A percentile compares a stretch with the other conserved stretches of the same genome.
Evolutionary conservation across 2,329 filamentous ascomycete species (phyloP).

Genomic region (Beauveria brongniartii): DNA sequence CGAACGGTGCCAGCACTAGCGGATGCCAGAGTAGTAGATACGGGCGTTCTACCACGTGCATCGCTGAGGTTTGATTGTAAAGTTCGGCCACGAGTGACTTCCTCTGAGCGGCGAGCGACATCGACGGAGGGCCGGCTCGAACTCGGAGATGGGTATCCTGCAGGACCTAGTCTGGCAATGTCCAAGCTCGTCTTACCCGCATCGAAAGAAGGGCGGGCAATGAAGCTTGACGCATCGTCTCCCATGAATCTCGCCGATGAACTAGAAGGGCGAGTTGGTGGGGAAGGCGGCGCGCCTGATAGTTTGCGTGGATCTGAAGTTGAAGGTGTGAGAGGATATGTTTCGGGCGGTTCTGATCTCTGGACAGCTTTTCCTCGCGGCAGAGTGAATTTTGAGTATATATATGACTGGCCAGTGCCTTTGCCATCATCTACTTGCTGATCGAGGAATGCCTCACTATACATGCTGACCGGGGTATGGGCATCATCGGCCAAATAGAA

Average conservation of each 20-base stretch:
- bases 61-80: conserved; percentile 32
- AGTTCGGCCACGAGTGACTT: conserved; percentile 38
- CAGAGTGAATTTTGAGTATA: conserved; percentile 76
- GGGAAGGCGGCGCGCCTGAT: conserved; percentile 48
- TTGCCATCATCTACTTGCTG: conserved; percentile 36
- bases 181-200: conserved; percentile 43
- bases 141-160: conserved; percentile 36
- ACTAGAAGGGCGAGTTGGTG: conserved; percentile 52
- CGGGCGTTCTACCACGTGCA: conserved; percentile 34
- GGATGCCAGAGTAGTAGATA: conserved; percentile 38
- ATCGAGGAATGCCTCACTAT: conserved; percentile 59
- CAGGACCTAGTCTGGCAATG: conserved; percentile 28
- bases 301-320: conserved; percentile 40
- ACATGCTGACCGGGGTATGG: conserved; percentile 64
- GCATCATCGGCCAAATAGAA: conserved; percentile 57
- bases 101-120: conserved; percentile 37
- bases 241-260: conserved; percentile 35
- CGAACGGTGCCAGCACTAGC: conserved; percentile 47
- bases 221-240: conserved; percentile 28
- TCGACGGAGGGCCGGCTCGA: conserved; percentile 38
- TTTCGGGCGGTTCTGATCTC: conserved; percentile 53
- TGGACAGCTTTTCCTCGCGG: conserved; percentile 76
- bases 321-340: conserved; percentile 32
- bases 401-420: conserved; percentile 62
- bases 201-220: conserved; percentile 41